phyloP scores from a whole-genome alignment of 202 grass and related monocot species.

The Saccharum hybrid region DNA sequence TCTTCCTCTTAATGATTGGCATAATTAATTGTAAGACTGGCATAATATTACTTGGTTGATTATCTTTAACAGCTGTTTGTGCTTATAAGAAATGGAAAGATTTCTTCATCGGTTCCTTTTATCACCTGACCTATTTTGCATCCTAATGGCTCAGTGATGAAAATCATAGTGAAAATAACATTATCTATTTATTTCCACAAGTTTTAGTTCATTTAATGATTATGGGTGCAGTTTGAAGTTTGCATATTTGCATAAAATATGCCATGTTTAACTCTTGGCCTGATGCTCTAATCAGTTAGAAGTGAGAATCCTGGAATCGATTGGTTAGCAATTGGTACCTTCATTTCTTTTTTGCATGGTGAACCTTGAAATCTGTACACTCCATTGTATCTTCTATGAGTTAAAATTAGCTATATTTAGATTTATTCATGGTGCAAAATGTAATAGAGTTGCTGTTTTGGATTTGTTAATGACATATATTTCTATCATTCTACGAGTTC shows the following conservation, averaged over 20 bases:
- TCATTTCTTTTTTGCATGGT: conserved; percentile 31
- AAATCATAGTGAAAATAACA: conserved; percentile 24
- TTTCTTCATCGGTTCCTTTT: conserved; percentile 30
- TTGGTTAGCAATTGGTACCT: conserved; percentile 22
- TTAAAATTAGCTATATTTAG: conserved; percentile 21
- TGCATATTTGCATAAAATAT: conserved; percentile 35
- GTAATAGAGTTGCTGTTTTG: conserved; percentile 42
- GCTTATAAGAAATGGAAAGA: conserved; percentile 23
- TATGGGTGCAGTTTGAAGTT: conserved; percentile 17
- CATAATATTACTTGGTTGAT: conserved; percentile 29
- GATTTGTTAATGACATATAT: conserved; percentile 61
- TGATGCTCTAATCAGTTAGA: neutral
- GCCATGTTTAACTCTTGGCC: conserved; percentile 34
- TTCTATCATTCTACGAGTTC: conserved; percentile 60
- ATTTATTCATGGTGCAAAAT: conserved; percentile 43
- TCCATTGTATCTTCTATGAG: conserved; percentile 31
- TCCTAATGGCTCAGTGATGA: conserved; percentile 18
- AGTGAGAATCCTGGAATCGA: conserved; percentile 26
- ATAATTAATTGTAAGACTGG: neutral
- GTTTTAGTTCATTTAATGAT: conserved; percentile 1
- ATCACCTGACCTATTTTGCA: conserved; percentile 29
- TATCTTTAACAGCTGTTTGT: conserved; percentile 3
- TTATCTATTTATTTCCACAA: conserved; percentile 16
- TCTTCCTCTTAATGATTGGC: conserved; percentile 16
- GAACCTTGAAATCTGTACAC: conserved; percentile 24